A percentile compares a stretch with the other conserved stretches of the same genome.
phyloP scores from a whole-genome alignment of 2,329 filamentous ascomycete species.

The Bimuria novae-zelandiae region DNA sequence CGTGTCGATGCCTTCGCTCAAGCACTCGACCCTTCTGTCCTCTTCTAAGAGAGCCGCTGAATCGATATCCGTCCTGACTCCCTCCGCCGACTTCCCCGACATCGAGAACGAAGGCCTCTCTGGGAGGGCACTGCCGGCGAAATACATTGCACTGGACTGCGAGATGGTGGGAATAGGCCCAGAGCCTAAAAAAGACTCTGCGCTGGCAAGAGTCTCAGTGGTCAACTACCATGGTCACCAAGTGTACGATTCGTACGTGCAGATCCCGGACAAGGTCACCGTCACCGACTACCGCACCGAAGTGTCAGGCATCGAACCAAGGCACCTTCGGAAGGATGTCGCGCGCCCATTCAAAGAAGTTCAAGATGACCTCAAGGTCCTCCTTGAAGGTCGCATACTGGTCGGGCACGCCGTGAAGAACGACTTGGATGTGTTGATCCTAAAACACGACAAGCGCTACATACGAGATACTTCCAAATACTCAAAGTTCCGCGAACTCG shows the following conservation, averaged over 20 bases:
- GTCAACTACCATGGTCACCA: constrained; percentile 94
- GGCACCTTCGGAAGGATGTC: constrained; percentile 64
- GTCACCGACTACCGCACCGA: constrained; percentile 91
- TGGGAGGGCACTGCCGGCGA: constrained; percentile 71
- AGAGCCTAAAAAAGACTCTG: constrained; percentile 67
- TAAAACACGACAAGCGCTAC: constrained; percentile 78
- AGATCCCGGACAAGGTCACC: constrained; percentile 63
- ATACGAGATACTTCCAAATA: constrained; percentile 85
- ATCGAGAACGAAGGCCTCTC: constrained; percentile 51
- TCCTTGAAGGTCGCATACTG: constrained; percentile 73
- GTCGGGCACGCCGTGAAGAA: constrained; percentile 85
- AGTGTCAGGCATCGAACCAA: constrained; percentile 79
- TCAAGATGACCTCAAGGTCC: constrained; percentile 69
- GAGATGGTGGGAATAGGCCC: constrained; percentile 93
- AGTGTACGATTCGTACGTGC: constrained; percentile 92
- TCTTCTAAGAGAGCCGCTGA: constrained; percentile 61
- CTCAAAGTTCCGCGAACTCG: constrained; percentile 72
- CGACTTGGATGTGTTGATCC: constrained; percentile 71
- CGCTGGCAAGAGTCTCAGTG: constrained; percentile 82
- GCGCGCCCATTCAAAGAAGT: constrained; percentile 71
- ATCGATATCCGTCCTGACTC: constrained; percentile 55
- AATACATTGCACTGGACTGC: constrained; percentile 92
- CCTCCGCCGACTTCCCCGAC: constrained; percentile 47
- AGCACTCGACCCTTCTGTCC: constrained; percentile 54
- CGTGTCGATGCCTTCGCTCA: constrained; percentile 40